Base-by-base conservation (phyloP, 2,329 filamentous ascomycete genomes). In the Monosporascus sp. region DNA sequence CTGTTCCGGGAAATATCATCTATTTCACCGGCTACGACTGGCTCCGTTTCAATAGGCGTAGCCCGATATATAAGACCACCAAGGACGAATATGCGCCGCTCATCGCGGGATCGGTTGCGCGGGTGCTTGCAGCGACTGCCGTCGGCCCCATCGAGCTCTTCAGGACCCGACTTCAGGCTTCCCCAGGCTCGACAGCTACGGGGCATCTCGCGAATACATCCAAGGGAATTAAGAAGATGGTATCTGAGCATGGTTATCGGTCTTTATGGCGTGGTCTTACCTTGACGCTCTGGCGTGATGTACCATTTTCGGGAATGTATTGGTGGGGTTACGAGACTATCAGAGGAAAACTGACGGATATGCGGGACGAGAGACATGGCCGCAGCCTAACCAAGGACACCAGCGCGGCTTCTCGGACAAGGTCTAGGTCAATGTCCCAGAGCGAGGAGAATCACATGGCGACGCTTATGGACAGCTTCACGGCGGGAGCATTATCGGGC, bases 21-120 rank as follows among this genome's bases (percentile, higher is more conserved):
- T 99, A 99, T 72, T 97, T 97, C 65, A 95, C 94, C 14, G 94
- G 94, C 39, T 99, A 99, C 71, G 94, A 99, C 66, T 97, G 91
- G 88, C 70, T 99, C 54, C 85, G 94, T 37, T 88, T 81, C 58
- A 88, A 89, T 63, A 75, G 77, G 1, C 74, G 73, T 43, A 96
- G 89, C 60, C 92, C 91, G 0, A 81, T 97, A 57, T 80, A 79
- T 37, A 77, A 75, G 43, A 61, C 79, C 20, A 68, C 86, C 9
- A 80, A 81, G 15, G 89, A 93, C 59, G 79, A 82, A 8, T 90
- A 89, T 61, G 84, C 89, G 6, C 91, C 94, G 0, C 78, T 99
- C 1, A 77, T 89, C 1, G 90, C 90, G 3, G 94, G 94, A 1
- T 83, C 89, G 5, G 73, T 82, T 1, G 93, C 94, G 1, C 83